These are phyloP conservation scores for Brachypodium distachyon DNA, from an alignment of 202 grass and related monocot species.

Conservation along the genomic window DNA sequence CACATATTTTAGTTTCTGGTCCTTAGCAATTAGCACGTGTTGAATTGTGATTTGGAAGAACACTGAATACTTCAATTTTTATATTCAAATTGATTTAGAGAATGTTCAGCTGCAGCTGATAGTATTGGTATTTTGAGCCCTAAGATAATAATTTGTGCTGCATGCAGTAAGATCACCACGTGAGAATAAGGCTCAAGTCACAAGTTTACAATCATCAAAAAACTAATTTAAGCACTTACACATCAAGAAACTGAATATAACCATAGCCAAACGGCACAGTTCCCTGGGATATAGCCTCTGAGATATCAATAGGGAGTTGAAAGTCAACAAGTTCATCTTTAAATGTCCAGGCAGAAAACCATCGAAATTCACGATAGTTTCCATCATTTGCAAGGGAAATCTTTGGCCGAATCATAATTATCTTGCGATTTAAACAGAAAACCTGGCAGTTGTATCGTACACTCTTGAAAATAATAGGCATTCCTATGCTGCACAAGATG, in stretches of 20 bases:
- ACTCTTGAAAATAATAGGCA: constrained; percentile 84
- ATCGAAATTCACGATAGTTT: constrained; percentile 90
- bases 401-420: constrained; percentile 94
- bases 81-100: not conserved
- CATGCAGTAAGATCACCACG: not conserved
- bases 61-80: too few relatives aligned
- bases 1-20: not conserved
- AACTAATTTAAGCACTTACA: constrained; percentile 51
- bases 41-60: not conserved
- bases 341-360: constrained; percentile 92
- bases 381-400: constrained; percentile 92
- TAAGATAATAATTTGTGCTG: not conserved
- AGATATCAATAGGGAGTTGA: constrained; percentile 61
- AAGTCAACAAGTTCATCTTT: constrained; percentile 75
- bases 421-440: constrained; percentile 83
- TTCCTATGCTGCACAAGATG: constrained; percentile 95
- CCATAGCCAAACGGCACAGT: constrained; percentile 90
- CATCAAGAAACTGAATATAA: constrained; percentile 78
- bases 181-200: constrained; percentile 3
- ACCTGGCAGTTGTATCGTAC: constrained; percentile 94
- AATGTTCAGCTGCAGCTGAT: not conserved
- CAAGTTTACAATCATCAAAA: not conserved
- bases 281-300: constrained; percentile 59
- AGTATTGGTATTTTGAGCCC: not conserved
- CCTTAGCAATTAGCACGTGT: not conserved